phyloP scores from a whole-genome alignment of 306 rosid species.

The Cicer bijugum region DNA sequence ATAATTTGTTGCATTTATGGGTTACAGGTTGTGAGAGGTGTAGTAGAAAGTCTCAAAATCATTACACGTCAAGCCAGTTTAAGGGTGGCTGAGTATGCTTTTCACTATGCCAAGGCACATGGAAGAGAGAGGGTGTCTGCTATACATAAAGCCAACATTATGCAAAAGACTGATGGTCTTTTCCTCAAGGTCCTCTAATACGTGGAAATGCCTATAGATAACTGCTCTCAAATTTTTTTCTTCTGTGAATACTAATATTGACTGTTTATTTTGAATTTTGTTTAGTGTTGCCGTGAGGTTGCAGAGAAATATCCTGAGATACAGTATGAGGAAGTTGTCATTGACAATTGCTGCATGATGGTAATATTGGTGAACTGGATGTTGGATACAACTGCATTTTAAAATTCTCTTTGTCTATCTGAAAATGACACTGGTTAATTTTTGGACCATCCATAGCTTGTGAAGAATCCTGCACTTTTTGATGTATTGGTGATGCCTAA shows the following conservation, averaged over 20 bases:
- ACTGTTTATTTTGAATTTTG: conserved; percentile 36
- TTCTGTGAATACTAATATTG: conserved; percentile 12
- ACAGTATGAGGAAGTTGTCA: conserved; percentile 91
- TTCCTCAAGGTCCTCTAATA: conserved; percentile 55
- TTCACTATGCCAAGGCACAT: conserved; percentile 90
- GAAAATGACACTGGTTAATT: conserved; percentile 34
- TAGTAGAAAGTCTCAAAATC: conserved; percentile 96
- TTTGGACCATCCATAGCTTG: conserved; percentile 70
- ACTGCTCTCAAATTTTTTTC: conserved; percentile 8
- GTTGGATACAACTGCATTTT: conserved; percentile 38
- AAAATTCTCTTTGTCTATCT: conserved; percentile 20
- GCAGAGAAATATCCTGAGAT: conserved; percentile 98
- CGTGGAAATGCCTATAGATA: conserved; percentile 10
- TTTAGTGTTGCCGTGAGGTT: conserved; percentile 97
- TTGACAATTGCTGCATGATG: conserved; percentile 99
- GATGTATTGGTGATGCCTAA: conserved; percentile 99
- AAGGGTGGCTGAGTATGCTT: conserved; percentile 99
- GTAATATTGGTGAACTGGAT: conserved; percentile 52
- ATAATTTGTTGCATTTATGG: conserved; percentile 41
- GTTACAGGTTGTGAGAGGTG: conserved; percentile 96
- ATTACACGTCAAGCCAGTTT: conserved; percentile 97
- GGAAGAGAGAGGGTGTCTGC: conserved; percentile 98
- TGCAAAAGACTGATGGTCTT: conserved; percentile 99
- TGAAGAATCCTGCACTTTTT: conserved; percentile 92
- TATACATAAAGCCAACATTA: conserved; percentile 97